A percentile compares a stretch with the other conserved stretches of the same genome.
These are phyloP conservation scores for Suhomyces panamericanus DNA, from an alignment of 1,139 yeast species.

Conservation along the genomic window DNA sequence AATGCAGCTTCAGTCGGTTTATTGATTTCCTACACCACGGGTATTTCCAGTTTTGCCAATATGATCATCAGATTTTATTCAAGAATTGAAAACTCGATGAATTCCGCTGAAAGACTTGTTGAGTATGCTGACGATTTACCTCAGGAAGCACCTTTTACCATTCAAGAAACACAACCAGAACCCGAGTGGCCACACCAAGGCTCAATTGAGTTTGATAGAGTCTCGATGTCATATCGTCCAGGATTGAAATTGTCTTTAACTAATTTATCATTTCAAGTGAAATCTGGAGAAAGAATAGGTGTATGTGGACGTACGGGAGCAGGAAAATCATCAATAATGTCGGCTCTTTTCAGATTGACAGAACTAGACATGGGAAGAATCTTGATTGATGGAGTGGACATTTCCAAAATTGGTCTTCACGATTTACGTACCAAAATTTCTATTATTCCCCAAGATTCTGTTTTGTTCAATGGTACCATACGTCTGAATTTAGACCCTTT, in stretches of 20 bases:
- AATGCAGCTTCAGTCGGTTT: constrained; percentile 71
- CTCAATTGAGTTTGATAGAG: constrained; percentile 55
- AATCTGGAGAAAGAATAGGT: constrained; percentile 63
- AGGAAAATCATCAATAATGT: constrained; percentile 70
- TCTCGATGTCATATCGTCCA: constrained; percentile 67
- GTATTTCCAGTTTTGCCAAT: constrained; percentile 48
- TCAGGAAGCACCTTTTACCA: constrained; percentile 39
- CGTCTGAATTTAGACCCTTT: constrained; percentile 72
- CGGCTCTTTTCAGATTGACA: constrained; percentile 61
- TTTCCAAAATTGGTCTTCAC: constrained; percentile 53
- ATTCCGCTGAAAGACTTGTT: constrained; percentile 75
- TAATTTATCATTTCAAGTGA: constrained; percentile 45
- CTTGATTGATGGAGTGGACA: constrained; percentile 60
- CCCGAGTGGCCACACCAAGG: constrained; percentile 49
- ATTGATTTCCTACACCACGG: constrained; percentile 58
- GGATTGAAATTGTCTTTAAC: constrained; percentile 74
- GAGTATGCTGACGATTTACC: constrained; percentile 58
- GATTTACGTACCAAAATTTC: constrained; percentile 59
- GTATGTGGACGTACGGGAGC: constrained; percentile 84
- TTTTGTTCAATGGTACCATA: constrained; percentile 64
- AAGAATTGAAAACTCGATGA: constrained; percentile 77
- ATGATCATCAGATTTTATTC: constrained; percentile 56
- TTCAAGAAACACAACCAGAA: constrained; percentile 53
- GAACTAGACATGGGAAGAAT: constrained; percentile 57
- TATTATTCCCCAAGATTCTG: constrained; percentile 78